Base-by-base conservation (phyloP, 2,329 filamentous ascomycete genomes). In the Neofusicoccum laricinum region DNA sequence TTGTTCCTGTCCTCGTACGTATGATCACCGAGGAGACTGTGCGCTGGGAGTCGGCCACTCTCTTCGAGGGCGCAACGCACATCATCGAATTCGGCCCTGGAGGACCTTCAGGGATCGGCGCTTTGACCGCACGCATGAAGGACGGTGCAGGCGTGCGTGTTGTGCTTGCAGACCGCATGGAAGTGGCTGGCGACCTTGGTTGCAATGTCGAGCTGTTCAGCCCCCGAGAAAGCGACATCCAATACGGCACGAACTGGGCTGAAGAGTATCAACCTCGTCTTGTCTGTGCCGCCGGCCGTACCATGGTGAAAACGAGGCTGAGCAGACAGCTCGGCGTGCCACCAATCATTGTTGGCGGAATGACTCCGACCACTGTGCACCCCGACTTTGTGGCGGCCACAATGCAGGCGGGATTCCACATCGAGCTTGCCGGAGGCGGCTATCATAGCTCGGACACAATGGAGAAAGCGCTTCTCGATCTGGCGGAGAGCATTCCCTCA, bases 321-420 rank as follows among this genome's bases (percentile, higher is more conserved):
- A 96, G 91, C 77, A 86, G 92, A 70, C 82, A 96, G 17, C 82
- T 97, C n/a, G 93, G 93, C 70, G 82, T 96, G 4, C 92, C 93
- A 8, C 93, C 93, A 0, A 82, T 97, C 67, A 89, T 97, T 82
- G 93, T 97, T 66, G 92, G 93, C 65, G 93, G 93, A 75, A 97
- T 97, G 93, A 97, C 93, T 1, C 93, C 93, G 14, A 87, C 86
- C 66, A 97, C 93, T 0, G 91, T 96, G 2, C 88, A 91, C 0
- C 95, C 91, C 89, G 92, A 96, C 77, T 96, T 97, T 69, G 91
- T 97, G 49, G 90, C 92, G 7, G 91, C 92, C 1, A 94, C 92
- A n/a, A 96, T 96, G 91, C 94, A 94, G 70, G 92, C 93, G 62
- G 93, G 93, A n/a, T 97, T 96, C 77, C 91, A 96, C 68, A 92